These are phyloP conservation scores for Annulohypoxylon maeteangense DNA, from an alignment of 495 filamentous ascomycete species.

Conservation along the genomic window DNA sequence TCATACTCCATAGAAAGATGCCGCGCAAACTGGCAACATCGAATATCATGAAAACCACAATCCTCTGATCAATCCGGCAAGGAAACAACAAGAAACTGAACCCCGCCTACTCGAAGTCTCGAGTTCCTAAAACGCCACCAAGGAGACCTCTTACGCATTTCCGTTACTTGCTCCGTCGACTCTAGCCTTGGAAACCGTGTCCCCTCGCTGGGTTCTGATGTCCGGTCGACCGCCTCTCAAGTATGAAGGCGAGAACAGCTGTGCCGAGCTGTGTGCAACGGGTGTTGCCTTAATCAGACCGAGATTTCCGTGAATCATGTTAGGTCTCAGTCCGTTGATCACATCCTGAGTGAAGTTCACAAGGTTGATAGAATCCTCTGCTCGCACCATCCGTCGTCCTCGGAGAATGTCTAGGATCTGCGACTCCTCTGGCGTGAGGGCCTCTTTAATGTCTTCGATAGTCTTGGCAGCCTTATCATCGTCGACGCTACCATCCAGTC, in stretches of 20 bases:
- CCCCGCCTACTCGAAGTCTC: background rate
- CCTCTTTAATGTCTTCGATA: constrained; percentile 24
- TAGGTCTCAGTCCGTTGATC: constrained; percentile 51
- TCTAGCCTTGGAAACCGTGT: background rate
- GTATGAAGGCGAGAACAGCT: constrained; percentile 10
- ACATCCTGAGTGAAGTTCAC: constrained; percentile 49
- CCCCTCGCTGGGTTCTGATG: constrained; percentile 24
- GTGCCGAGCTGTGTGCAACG: background rate
- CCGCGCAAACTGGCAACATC: background rate
- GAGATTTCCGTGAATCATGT: constrained; percentile 47
- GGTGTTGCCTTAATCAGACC: constrained; percentile 23
- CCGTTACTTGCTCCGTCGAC: background rate
- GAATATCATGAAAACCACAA: background rate
- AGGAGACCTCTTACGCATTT: background rate
- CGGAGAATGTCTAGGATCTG: constrained; percentile 49
- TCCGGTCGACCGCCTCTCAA: constrained; percentile 3
- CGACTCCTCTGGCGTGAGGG: constrained; percentile 49
- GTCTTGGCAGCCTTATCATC: constrained; percentile 4
- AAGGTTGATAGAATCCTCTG: constrained; percentile 50
- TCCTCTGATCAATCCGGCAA: background rate
- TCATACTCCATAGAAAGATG: background rate
- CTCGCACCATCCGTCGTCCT: constrained; percentile 35
- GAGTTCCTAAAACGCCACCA: constrained; percentile 20
- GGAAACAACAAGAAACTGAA: background rate
- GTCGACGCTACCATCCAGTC: constrained; percentile 7